phyloP scores from a whole-genome alignment of 1,139 yeast species.

The Debaryomycetaceae sp. region DNA sequence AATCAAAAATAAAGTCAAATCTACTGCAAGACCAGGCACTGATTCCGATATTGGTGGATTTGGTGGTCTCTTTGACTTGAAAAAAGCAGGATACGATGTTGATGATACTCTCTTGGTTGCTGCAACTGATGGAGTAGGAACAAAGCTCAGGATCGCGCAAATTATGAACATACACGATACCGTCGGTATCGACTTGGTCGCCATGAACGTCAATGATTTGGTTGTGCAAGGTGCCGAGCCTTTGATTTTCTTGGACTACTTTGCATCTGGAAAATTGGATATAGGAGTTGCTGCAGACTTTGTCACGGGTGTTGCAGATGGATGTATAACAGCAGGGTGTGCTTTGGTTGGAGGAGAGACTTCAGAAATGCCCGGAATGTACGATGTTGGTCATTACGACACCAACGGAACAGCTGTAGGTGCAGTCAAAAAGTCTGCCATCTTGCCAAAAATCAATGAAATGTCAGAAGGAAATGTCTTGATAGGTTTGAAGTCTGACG shows the following conservation, averaged over 20 bases:
- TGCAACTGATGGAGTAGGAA: conserved; percentile 99
- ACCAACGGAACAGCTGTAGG: conserved; percentile 99
- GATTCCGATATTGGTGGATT: conserved; percentile 98
- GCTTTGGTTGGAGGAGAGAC: conserved; percentile 99
- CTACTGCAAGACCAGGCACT: conserved; percentile 96
- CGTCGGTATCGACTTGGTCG: conserved; percentile 97
- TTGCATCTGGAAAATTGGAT: conserved; percentile 91
- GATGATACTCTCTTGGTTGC: conserved; percentile 83
- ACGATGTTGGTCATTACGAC: conserved; percentile 92
- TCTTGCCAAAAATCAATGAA: conserved; percentile 64
- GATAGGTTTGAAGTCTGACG: conserved; percentile 85
- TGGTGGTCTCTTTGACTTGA: conserved; percentile 92
- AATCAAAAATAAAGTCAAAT: conserved; percentile 85
- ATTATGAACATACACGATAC: conserved; percentile 85
- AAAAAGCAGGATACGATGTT: conserved; percentile 79
- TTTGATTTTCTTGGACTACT: conserved; percentile 89
- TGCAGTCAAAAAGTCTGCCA: conserved; percentile 79
- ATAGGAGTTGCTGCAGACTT: conserved; percentile 81
- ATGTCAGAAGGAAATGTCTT: conserved; percentile 81
- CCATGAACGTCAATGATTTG: conserved; percentile 97
- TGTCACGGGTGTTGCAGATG: conserved; percentile 94
- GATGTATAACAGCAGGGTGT: conserved; percentile 93
- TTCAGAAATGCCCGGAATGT: conserved; percentile 99
- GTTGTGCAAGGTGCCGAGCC: conserved; percentile 99
- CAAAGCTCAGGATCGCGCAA: conserved; percentile 94